Evolutionary conservation across 1,284 basidiomycete genomes (phyloP).

Genomic region (Puccinia polysora): DNA sequence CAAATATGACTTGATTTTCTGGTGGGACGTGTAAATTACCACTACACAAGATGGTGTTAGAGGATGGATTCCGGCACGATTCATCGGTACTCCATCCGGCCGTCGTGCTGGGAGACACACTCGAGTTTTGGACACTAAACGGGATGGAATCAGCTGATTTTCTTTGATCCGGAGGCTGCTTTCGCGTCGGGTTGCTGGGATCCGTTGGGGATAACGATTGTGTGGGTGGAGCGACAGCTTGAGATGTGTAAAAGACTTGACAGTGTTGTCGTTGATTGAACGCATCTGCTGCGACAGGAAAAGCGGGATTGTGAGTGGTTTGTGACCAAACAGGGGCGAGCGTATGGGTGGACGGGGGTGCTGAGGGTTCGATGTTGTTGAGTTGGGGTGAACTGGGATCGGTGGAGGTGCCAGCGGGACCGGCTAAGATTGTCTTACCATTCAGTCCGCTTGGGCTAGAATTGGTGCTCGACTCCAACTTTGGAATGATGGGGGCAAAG

Average conservation of each 20-base stretch:
- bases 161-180: not conserved
- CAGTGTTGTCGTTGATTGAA: not conserved
- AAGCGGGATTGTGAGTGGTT: not conserved
- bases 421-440: not conserved
- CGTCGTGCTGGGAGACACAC: constrained; percentile 13
- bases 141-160: constrained; percentile 8
- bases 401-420: constrained; percentile 5
- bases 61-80: constrained; percentile 2
- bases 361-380: not conserved
- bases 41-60: not conserved
- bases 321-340: not conserved
- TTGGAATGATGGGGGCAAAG: not conserved
- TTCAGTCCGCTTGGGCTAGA: constrained; percentile 20
- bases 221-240: not conserved
- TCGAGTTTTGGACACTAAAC: constrained; percentile 6
- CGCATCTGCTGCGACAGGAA: not conserved
- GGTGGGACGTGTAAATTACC: too few species aligned
- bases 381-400: constrained; percentile 16
- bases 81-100: constrained; percentile 21
- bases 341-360: not conserved
- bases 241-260: constrained; percentile 14
- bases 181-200: not conserved
- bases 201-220: constrained; percentile 8
- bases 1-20: constrained; percentile 1
- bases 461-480: constrained; percentile 9